Conservation (phyloP, 1,284 basidiomycete species). For the Apiotrichum mycotoxinovorans region DNA sequence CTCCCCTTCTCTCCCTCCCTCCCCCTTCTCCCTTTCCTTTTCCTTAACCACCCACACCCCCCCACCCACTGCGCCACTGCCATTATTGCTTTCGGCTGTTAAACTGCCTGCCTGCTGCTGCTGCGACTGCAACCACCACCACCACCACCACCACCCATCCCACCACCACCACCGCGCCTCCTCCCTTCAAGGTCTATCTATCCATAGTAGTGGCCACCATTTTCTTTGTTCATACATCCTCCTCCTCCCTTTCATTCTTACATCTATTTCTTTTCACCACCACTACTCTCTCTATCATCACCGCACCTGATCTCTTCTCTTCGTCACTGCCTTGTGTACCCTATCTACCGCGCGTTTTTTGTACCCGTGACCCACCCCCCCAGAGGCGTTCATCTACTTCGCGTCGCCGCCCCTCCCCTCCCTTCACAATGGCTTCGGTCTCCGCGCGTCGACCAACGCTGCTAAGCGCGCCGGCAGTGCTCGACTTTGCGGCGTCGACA, state of each 20-base stretch:
- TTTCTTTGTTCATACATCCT: background rate
- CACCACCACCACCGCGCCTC: background rate
- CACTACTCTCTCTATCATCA: background rate
- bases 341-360: no score
- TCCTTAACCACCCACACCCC: no score
- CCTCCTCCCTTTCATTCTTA: background rate
- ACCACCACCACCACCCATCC: no score
- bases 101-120: no score
- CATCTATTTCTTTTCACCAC: background rate
- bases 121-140: no score
- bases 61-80: no score
- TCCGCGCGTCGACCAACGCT: conserved; percentile 2
- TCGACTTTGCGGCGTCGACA: conserved; percentile 5
- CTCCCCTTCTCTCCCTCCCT: no score
- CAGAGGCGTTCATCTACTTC: background rate
- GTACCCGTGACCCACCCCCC: no score
- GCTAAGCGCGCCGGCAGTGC: background rate
- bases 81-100: no score
- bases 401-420: background rate
- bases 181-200: background rate
- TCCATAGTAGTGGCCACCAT: background rate
- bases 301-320: no score
- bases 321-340: no score
- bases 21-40: no score
- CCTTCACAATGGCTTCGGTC: conserved; percentile 7